Conservation (phyloP, 169 alveolate genomes). For the Theileria parva region DNA sequence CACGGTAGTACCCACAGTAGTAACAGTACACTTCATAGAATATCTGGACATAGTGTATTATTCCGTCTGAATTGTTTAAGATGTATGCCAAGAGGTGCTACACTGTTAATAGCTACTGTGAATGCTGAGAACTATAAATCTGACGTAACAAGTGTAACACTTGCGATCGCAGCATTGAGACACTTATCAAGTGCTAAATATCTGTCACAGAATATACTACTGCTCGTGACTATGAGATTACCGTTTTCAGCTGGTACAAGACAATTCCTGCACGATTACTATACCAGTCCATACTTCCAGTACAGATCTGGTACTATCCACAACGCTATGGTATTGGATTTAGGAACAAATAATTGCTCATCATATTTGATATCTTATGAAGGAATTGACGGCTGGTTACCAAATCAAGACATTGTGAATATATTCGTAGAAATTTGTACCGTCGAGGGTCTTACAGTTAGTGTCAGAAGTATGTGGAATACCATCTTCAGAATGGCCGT, state of each 20-base stretch:
- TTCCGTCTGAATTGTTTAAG: slow-evolving; percentile 48
- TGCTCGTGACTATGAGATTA: slow-evolving; percentile 51
- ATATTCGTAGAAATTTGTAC: slow-evolving; percentile 27
- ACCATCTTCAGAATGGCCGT: slow-evolving; percentile 46
- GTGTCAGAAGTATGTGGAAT: slow-evolving; percentile 27
- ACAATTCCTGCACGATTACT: slow-evolving; percentile 63
- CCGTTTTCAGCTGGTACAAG: slow-evolving; percentile 62
- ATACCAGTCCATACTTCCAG: slow-evolving; percentile 23
- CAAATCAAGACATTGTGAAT: slow-evolving; percentile 52
- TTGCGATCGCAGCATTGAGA: slow-evolving; percentile 24
- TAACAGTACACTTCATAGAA: slow-evolving; percentile 3
- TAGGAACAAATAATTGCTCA: slow-evolving; percentile 52
- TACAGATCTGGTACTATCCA: slow-evolving; percentile 50
- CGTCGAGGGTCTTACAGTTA: slow-evolving; percentile 5
- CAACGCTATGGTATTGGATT: slow-evolving; percentile 51
- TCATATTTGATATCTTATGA: slow-evolving; percentile 45
- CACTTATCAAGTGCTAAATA: slow-evolving; percentile 20
- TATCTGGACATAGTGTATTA: slow-evolving; percentile 40
- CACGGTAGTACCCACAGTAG: no score
- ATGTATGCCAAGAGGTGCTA: slow-evolving; percentile 58
- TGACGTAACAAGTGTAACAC: slow-evolving; percentile 25
- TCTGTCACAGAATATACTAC: slow-evolving; percentile 47
- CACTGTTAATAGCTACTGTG: slow-evolving; percentile 41
- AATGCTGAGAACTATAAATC: slow-evolving; percentile 20
- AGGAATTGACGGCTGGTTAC: slow-evolving; percentile 58